Evolutionary conservation across 495 filamentous ascomycete genomes (phyloP).

Genomic region (Hypoxylon trugodes): DNA sequence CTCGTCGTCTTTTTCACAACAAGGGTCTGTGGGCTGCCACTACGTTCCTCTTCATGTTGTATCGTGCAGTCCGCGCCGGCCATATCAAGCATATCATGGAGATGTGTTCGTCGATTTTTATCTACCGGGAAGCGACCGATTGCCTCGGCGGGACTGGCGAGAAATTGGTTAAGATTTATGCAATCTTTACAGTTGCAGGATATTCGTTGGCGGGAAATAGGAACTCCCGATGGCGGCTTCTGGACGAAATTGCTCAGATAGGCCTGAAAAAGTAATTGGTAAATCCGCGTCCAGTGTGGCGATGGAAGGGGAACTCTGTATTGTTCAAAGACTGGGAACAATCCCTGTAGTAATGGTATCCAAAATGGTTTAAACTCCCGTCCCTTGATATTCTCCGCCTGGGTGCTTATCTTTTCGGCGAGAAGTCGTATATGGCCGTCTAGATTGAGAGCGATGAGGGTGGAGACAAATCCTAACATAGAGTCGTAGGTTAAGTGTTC

Average conservation of each 20-base stretch:
- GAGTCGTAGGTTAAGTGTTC: slow-evolving; percentile 4
- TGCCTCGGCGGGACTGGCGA: slow-evolving; percentile 6
- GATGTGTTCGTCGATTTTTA: background rate
- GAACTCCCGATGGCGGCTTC: slow-evolving; percentile 6
- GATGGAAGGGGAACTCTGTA: slow-evolving; percentile 8
- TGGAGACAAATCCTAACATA: slow-evolving; percentile 3
- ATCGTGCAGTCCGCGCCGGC: background rate
- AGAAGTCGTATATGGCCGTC: slow-evolving; percentile 1
- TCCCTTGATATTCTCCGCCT: slow-evolving; percentile 7
- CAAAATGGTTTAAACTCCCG: slow-evolving; percentile 27
- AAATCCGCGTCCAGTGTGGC: slow-evolving; percentile 24
- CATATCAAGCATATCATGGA: background rate
- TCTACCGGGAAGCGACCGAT: background rate
- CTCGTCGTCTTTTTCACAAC: slow-evolving; percentile 7
- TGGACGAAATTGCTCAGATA: slow-evolving; percentile 29
- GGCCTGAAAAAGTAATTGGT: slow-evolving; percentile 21
- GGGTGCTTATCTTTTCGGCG: slow-evolving; percentile 19
- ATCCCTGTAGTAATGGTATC: slow-evolving; percentile 32
- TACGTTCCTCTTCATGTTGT: background rate
- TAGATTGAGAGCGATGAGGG: slow-evolving; percentile 1
- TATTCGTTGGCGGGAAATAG: background rate
- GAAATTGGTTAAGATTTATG: slow-evolving; percentile 10
- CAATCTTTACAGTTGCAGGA: slow-evolving; percentile 23
- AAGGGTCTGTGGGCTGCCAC: background rate
- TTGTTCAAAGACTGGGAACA: slow-evolving; percentile 26